Evolutionary conservation across 1,139 yeast genomes (phyloP).

Genomic region (Wickerhamomyces sp.): DNA sequence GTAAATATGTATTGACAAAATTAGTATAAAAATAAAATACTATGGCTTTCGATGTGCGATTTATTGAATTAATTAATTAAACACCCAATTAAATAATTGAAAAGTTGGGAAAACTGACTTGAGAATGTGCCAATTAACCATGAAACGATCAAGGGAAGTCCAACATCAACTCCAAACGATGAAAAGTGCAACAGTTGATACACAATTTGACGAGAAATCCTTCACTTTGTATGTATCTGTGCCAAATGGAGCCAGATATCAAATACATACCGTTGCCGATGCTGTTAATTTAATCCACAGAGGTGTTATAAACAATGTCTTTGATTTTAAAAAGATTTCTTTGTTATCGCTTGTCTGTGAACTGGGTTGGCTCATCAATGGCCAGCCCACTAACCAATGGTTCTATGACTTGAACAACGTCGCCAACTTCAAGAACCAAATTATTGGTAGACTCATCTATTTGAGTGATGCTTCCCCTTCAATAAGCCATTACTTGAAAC

Average conservation of each 20-base stretch:
- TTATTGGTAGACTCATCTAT: constrained; percentile 48
- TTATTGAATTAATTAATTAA: too few species aligned
- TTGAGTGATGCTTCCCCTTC: constrained; percentile 26
- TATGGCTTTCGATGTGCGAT: too few species aligned
- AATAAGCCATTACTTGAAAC: too few species aligned
- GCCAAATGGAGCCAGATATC: not conserved
- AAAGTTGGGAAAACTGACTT: too few species aligned
- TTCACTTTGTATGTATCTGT: too few species aligned
- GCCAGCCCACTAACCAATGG: constrained; percentile 11
- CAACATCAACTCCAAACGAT: not conserved
- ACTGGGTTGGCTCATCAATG: not conserved
- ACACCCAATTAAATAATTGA: too few species aligned
- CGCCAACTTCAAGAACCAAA: constrained; percentile 25
- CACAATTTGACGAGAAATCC: too few species aligned
- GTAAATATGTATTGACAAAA: too few species aligned
- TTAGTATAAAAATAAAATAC: too few species aligned
- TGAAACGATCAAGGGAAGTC: not conserved
- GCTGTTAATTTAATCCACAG: not conserved
- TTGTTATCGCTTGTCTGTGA: not conserved
- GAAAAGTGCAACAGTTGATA: too few species aligned
- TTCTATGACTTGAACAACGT: constrained; percentile 28
- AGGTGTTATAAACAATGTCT: too few species aligned
- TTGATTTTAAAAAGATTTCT: not conserved
- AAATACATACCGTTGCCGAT: not conserved
- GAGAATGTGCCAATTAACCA: not conserved